Base-by-base conservation (phyloP, 2,329 filamentous ascomycete genomes). In the Neurospora crassa region DNA sequence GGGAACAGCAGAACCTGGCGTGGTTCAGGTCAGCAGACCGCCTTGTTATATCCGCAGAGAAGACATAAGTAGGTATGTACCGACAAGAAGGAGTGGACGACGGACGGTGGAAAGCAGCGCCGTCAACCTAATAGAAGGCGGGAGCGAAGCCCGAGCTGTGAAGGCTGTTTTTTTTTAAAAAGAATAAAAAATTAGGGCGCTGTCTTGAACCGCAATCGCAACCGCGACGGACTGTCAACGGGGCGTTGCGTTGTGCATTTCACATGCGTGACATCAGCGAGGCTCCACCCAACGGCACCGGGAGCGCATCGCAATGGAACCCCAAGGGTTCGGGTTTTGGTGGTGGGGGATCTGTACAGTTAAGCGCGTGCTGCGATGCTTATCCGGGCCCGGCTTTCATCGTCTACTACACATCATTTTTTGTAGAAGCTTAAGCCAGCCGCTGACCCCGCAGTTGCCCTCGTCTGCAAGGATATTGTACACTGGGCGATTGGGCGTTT, bases 241-340 rank as follows among this genome's bases (percentile, higher is more conserved):
- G 20, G 47, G 16, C 37, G 8, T 40, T 37, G 47, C n/a, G 45
- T 59, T 59, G 24, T 63, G 53, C 53, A 63, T 37, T 63, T 18
- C 24, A 67, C 40, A 29, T 70, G 20, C 69, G 69, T 70, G 69
- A 70, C 69, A 70, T 70, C 68, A 37, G 69, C 63, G 37, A 43
- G 53, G 43, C 40, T 68, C 53, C 53, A 63, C 53, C 53, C 24
- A 63, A 63, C 53, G 53, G 53, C 24, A 63, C 24, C 1, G 53
- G 10, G 14, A 34, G 24, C 53, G 14, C 24, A 63, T 63, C 53
- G 24, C 8, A 24, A 40, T 40, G 37, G 37, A 40, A 63, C 53
- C 53, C 53, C 53, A 63, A 63, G 53, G 53, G 53, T 63, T 63
- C 47, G 24, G 47, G 47, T 59, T 59, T 34, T 14, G 16, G 16